Evolutionary conservation across 106 monocot genomes (phyloP).

Genomic region (Allium cepa): DNA sequence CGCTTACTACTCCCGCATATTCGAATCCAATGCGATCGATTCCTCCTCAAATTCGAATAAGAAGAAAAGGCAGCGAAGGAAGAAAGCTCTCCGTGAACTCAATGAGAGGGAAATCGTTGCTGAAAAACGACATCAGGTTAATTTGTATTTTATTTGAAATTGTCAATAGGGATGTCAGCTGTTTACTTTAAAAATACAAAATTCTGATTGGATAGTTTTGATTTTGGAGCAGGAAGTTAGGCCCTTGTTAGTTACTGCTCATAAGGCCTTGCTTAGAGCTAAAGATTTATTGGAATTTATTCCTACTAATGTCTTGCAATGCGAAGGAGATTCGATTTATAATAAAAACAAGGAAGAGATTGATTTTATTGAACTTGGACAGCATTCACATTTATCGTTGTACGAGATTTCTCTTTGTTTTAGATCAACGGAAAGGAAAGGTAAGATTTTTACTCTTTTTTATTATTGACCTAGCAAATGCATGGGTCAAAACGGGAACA

Average conservation of each 20-base stretch:
- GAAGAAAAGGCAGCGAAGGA: constrained; percentile 44
- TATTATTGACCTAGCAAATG: neutral
- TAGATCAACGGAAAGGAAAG: constrained; percentile 9
- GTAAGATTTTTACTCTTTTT: neutral
- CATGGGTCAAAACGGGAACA: no score
- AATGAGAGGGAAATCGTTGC: constrained; percentile 58
- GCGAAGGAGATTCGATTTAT: constrained; percentile 4
- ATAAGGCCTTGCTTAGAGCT: constrained; percentile 36
- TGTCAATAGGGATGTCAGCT: neutral
- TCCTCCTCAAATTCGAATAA: constrained; percentile 19
- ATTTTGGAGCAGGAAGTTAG: constrained; percentile 36
- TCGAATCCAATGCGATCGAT: constrained; percentile 8
- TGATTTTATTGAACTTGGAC: constrained; percentile 63
- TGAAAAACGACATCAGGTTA: constrained; percentile 69
- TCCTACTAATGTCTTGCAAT: constrained; percentile 23
- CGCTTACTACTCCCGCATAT: constrained; percentile 72
- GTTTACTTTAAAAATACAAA: neutral
- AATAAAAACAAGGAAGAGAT: constrained; percentile 3
- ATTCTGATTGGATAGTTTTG: neutral
- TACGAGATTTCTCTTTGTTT: constrained; percentile 61
- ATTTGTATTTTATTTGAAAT: neutral
- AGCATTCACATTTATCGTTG: constrained; percentile 50
- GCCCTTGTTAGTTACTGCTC: constrained; percentile 66
- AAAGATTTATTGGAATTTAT: constrained; percentile 32
- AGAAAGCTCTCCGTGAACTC: constrained; percentile 16